phyloP scores from a whole-genome alignment of 2,329 filamentous ascomycete species.

The Diplodia corticola region DNA sequence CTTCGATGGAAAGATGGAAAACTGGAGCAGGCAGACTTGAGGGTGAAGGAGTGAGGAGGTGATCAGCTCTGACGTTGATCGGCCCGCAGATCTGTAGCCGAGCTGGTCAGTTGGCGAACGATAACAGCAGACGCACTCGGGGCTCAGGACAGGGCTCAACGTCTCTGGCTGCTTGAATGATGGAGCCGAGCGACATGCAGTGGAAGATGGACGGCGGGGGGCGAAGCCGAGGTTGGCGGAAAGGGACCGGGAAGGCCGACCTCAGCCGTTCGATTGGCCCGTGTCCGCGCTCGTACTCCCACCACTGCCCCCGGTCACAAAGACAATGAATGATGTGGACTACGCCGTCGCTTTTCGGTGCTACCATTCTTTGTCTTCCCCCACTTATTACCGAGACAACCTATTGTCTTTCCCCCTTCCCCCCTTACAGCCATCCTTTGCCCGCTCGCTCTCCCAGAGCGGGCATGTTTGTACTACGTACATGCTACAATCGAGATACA shows the following conservation, averaged over 20 bases:
- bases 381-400: background rate
- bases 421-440: background rate
- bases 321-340: background rate
- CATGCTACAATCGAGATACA: background rate
- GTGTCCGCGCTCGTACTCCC: no score
- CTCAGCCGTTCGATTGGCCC: background rate
- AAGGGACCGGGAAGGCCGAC: background rate
- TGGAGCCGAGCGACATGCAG: background rate
- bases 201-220: background rate
- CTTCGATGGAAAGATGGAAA: background rate
- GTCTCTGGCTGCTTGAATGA: background rate
- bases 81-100: slow-evolving; percentile 15
- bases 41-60: background rate
- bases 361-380: background rate
- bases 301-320: background rate
- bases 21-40: background rate
- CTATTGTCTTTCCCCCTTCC: background rate
- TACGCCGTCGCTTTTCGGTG: background rate
- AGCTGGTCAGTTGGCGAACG: background rate
- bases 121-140: background rate
- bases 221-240: slow-evolving; percentile 19
- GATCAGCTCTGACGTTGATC: background rate
- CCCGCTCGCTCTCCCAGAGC: background rate
- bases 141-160: background rate
- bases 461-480: background rate